Evolutionary conservation across 2,329 filamentous ascomycete species (phyloP).

Genomic region (Mycosphaerella arachidis): DNA sequence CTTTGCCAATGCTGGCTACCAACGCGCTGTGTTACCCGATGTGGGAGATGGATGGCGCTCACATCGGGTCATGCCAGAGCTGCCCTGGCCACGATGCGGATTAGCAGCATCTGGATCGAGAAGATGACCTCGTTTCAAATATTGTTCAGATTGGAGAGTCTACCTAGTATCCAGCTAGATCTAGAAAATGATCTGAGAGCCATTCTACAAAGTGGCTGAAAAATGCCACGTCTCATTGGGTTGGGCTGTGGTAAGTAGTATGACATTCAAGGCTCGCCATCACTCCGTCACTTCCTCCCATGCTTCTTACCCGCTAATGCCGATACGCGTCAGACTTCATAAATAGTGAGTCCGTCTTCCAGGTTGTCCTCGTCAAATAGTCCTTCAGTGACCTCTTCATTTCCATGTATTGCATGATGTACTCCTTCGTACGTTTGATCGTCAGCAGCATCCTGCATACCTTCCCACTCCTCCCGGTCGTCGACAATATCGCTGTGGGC

Average conservation of each 20-base stretch:
- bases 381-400: conserved; percentile 22
- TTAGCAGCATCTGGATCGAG: not conserved
- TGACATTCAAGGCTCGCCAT: not conserved
- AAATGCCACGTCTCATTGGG: not conserved
- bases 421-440: not conserved
- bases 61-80: not conserved
- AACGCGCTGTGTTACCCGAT: too few relatives aligned
- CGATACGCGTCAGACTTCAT: conserved; percentile 17
- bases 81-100: not conserved
- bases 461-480: conserved; percentile 31
- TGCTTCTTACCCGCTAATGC: not conserved
- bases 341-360: conserved; percentile 20
- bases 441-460: conserved; percentile 33
- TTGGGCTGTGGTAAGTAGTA: conserved; percentile 2
- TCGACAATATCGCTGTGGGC: conserved; percentile 12
- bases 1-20: too few relatives aligned
- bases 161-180: not conserved
- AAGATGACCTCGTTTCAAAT: not conserved
- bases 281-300: not conserved
- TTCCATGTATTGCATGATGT: conserved; percentile 5
- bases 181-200: conserved; percentile 3
- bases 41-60: too few relatives aligned
- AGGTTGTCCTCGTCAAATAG: conserved; percentile 13
- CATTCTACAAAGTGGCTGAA: conserved; percentile 23
- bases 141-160: conserved; percentile 1